These are phyloP conservation scores for Fraxinus sp. DNA, from an alignment of 305 asterid species.

Conservation along the genomic window DNA sequence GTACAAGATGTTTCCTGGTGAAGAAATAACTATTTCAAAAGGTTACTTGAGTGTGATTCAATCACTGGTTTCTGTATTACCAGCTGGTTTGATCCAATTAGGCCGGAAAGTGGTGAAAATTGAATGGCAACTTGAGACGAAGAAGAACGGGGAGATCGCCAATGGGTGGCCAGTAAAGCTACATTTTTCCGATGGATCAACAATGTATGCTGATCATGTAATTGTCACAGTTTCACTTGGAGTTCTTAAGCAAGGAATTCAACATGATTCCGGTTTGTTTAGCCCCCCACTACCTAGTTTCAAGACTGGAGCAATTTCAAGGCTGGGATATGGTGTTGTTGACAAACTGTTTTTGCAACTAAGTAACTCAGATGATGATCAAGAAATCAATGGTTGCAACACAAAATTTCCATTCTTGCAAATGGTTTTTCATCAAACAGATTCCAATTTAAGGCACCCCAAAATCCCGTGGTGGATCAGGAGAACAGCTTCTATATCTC, in stretches of 20 bases:
- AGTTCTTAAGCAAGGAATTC: constrained; percentile 59
- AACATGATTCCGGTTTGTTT: constrained; percentile 43
- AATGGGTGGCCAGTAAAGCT: constrained; percentile 50
- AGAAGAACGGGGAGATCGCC: constrained; percentile 18
- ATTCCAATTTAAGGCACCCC: constrained; percentile 35
- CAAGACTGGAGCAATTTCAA: constrained; percentile 58
- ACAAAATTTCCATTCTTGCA: constrained; percentile 54
- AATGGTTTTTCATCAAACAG: constrained; percentile 63
- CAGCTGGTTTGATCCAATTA: constrained; percentile 55
- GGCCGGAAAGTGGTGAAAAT: constrained; percentile 56
- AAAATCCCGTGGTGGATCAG: constrained; percentile 78
- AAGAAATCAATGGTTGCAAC: neutral
- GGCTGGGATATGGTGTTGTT: constrained; percentile 80
- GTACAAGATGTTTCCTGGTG: constrained; percentile 70
- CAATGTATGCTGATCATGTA: constrained; percentile 69
- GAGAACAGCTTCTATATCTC: constrained; percentile 55
- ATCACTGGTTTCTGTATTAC: constrained; percentile 57
- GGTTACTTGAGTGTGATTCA: constrained; percentile 68
- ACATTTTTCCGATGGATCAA: constrained; percentile 66
- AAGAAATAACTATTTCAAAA: constrained; percentile 67
- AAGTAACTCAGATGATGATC: constrained; percentile 22
- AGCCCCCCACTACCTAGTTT: constrained; percentile 58
- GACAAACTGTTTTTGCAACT: constrained; percentile 73
- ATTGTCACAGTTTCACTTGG: constrained; percentile 82
- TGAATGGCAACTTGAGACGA: constrained; percentile 48